Evolutionary conservation across 2,329 filamentous ascomycete species (phyloP), one percentile per base, ranked within the genome.

Genomic region (Colletotrichum somersetense): DNA sequence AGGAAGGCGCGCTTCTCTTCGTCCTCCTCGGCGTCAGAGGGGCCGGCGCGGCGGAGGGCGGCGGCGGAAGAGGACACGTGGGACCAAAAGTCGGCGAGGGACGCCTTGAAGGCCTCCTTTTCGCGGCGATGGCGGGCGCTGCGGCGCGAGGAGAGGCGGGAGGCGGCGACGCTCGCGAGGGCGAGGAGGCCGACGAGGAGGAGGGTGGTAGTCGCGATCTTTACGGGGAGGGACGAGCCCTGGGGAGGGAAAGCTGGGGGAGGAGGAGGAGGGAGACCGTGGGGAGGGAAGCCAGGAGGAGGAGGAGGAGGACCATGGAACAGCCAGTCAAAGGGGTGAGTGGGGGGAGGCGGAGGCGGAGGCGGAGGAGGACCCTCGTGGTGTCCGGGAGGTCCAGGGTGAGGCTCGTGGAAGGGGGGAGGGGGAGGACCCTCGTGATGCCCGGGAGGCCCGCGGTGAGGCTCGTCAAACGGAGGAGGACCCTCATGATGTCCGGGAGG

Each of bases 1-100:
- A 80, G 72, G 52, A 81, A 78, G 12, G 78, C 78, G 50, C 81
- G 78, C 76, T 84, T 83, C 75, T 84, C 83, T 71, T 81, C 79
- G 33, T 80, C 80, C 67, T 81, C 79, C 26, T 79, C 78, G 26
- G 77, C 33, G 58, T 73, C 50, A 23, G 16, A 75, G 6, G 40
- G 6, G 40, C 14, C 16, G 6, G 42, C 42, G 4, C 30, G 30
- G 30, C 30, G 3, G 30, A 30, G 30, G 42, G 42, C 42, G 42
- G 16, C 18, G 66, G 58, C 78, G 73, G 67, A 80, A 78, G 76
- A 73, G 50, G 83, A 73, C 26, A 85, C 67, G 40, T 78, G 76
- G 4, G 76, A 66, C 71, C 81, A 77, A 42, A 79, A 78, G 30
- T 75, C 53, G 2, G 67, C 67, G 44, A 74, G 75, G 18, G 69